Conservation (phyloP, 805 yeast genomes). For the Sugiyamaella valdiviana region DNA sequence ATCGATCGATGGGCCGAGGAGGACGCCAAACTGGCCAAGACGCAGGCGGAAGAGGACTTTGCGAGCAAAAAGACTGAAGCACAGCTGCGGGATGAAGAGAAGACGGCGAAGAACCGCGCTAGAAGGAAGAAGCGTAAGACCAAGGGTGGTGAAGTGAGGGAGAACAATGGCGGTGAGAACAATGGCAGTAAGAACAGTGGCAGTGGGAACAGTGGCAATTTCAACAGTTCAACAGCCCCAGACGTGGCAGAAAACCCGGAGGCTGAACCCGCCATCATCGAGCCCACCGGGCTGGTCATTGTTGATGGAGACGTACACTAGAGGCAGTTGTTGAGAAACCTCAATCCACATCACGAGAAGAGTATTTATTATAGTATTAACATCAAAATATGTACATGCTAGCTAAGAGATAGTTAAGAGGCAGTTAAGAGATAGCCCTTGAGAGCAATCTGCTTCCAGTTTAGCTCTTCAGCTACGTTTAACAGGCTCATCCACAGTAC, state of each 20-base stretch:
- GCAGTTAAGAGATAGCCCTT: no score
- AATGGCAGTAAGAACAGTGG: neutral
- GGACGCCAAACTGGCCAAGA: slow-evolving; percentile 21
- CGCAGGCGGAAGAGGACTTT: slow-evolving; percentile 23
- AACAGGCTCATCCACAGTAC: slow-evolving; percentile 5
- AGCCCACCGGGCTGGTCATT: neutral
- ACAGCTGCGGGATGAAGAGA: slow-evolving; percentile 21
- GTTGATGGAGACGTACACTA: neutral
- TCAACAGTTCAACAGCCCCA: no score
- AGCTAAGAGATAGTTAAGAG: no score
- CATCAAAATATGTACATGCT: no score
- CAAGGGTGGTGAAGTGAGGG: neutral
- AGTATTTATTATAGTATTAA: no score
- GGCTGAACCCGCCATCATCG: neutral
- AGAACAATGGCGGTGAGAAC: neutral
- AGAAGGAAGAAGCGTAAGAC: slow-evolving; percentile 12
- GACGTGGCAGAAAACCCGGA: no score
- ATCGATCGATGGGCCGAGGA: slow-evolving; percentile 24
- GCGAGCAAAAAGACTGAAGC: slow-evolving; percentile 15
- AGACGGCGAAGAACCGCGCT: slow-evolving; percentile 26
- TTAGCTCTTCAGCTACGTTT: neutral
- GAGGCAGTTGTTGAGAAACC: no score
- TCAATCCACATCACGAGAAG: no score
- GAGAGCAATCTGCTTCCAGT: no score
- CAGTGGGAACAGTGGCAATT: no score